Percentiles rank a stretch among this genome's conserved stretches.
Evolutionary conservation across 768 basidiomycete genomes (phyloP).

Genomic region (Mycena latifolia): DNA sequence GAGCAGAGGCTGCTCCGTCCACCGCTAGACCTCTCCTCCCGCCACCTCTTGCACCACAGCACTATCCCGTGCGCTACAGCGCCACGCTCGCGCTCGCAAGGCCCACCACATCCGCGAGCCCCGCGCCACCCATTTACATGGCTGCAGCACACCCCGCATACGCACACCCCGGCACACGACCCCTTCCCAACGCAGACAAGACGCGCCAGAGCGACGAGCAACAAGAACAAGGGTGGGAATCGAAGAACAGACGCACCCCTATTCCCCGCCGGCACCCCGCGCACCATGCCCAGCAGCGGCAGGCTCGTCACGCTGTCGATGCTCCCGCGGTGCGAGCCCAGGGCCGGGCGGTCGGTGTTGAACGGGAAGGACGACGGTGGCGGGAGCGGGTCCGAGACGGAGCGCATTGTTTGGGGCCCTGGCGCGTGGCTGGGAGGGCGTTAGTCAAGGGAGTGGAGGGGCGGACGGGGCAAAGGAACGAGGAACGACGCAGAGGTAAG

Average conservation of each 20-base stretch:
- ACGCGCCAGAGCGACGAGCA: too few relatives aligned
- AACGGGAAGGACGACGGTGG: conserved; percentile 33
- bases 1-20: too few relatives aligned
- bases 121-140: too few relatives aligned
- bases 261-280: conserved; percentile 61
- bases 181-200: too few relatives aligned
- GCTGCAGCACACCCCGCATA: too few relatives aligned
- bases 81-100: too few relatives aligned
- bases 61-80: too few relatives aligned
- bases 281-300: conserved; percentile 60
- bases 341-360: conserved; percentile 17
- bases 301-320: conserved; percentile 56
- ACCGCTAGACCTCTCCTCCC: too few relatives aligned
- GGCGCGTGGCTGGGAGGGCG: neutral
- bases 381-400: conserved; percentile 34
- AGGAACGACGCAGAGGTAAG: neutral
- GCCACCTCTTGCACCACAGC: too few relatives aligned
- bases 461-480: neutral
- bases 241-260: conserved; percentile 47
- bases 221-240: neutral
- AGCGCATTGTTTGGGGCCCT: conserved; percentile 17
- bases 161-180: too few relatives aligned
- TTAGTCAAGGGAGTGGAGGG: neutral
- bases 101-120: too few relatives aligned
- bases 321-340: conserved; percentile 30